Conservation (phyloP, 2,329 filamentous ascomycete species). For the Pestalotiopsis sp. region DNA sequence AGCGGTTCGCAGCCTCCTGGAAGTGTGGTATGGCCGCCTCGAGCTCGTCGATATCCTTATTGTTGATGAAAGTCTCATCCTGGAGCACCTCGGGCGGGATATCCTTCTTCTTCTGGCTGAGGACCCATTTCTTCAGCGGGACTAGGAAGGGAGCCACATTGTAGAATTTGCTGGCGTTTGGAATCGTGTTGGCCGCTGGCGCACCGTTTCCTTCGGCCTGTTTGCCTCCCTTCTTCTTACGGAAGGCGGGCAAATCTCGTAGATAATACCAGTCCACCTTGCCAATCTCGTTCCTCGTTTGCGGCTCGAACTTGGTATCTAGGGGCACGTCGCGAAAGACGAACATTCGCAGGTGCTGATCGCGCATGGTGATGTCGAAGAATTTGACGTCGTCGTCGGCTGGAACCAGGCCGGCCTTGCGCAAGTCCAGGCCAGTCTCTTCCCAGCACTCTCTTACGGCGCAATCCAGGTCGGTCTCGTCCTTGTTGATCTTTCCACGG, state of each 20-base stretch:
- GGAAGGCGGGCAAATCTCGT: slow-evolving; percentile 81
- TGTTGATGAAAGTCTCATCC: slow-evolving; percentile 64
- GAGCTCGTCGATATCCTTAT: slow-evolving; percentile 44
- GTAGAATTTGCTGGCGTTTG: slow-evolving; percentile 86
- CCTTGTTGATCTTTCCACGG: slow-evolving; percentile 96
- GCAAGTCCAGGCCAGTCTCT: slow-evolving; percentile 89
- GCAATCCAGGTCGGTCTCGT: slow-evolving; percentile 91
- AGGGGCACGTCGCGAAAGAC: slow-evolving; percentile 88
- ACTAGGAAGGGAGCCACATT: slow-evolving; percentile 95
- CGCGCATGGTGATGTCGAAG: slow-evolving; percentile 86
- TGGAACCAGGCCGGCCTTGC: slow-evolving; percentile 74
- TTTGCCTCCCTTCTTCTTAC: slow-evolving; percentile 66
- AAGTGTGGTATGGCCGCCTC: neutral
- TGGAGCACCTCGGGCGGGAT: slow-evolving; percentile 46
- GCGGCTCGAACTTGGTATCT: slow-evolving; percentile 85
- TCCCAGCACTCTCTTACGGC: slow-evolving; percentile 94
- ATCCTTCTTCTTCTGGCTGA: slow-evolving; percentile 79
- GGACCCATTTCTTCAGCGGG: slow-evolving; percentile 86
- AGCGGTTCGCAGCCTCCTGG: neutral
- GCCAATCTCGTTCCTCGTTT: slow-evolving; percentile 95
- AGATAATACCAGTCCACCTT: slow-evolving; percentile 95
- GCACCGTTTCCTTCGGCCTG: slow-evolving; percentile 56
- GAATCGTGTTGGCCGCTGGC: slow-evolving; percentile 42
- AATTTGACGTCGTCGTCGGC: slow-evolving; percentile 74
- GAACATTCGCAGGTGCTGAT: slow-evolving; percentile 91